phyloP scores from a whole-genome alignment of 768 basidiomycete species.

The Coprinopsis marcescibilis region DNA sequence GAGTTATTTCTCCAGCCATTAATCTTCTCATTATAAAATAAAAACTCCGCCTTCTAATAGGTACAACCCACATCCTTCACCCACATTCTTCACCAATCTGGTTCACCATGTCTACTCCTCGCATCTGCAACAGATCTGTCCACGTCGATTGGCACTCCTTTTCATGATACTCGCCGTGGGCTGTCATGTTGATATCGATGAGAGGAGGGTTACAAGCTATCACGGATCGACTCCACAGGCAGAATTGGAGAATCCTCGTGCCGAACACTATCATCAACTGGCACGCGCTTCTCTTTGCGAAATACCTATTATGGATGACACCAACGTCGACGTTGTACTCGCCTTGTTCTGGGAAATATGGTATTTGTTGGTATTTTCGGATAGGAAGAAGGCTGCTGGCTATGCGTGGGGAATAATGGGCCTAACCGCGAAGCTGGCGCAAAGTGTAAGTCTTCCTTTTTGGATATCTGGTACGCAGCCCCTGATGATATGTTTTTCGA shows the following conservation, averaged over 20 bases:
- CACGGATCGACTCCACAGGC: background rate
- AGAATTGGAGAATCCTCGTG: slow-evolving; percentile 25
- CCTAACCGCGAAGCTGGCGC: slow-evolving; percentile 54
- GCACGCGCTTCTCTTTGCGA: slow-evolving; percentile 57
- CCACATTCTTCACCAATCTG: slow-evolving; percentile 60
- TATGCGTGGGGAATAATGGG: slow-evolving; percentile 54
- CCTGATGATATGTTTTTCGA: slow-evolving; percentile 4
- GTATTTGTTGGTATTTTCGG: slow-evolving; percentile 65
- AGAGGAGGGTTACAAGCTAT: background rate
- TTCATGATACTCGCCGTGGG: slow-evolving; percentile 70
- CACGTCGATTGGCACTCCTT: slow-evolving; percentile 58
- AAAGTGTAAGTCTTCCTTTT: slow-evolving; percentile 42
- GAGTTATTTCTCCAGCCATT: slow-evolving; percentile 16
- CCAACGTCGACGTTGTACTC: slow-evolving; percentile 56
- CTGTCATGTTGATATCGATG: slow-evolving; percentile 47
- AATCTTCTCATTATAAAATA: slow-evolving; percentile 16
- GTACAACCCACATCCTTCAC: slow-evolving; percentile 61
- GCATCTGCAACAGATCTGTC: slow-evolving; percentile 45
- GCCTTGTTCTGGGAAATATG: slow-evolving; percentile 58
- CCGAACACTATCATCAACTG: slow-evolving; percentile 43
- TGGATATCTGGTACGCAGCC: slow-evolving; percentile 8
- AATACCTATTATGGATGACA: slow-evolving; percentile 62
- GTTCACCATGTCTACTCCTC: slow-evolving; percentile 59
- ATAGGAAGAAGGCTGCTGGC: slow-evolving; percentile 59
- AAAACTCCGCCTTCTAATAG: slow-evolving; percentile 22